Evolutionary conservation across 2,329 filamentous ascomycete species (phyloP).

Genomic region (Sporothrix phasma): DNA sequence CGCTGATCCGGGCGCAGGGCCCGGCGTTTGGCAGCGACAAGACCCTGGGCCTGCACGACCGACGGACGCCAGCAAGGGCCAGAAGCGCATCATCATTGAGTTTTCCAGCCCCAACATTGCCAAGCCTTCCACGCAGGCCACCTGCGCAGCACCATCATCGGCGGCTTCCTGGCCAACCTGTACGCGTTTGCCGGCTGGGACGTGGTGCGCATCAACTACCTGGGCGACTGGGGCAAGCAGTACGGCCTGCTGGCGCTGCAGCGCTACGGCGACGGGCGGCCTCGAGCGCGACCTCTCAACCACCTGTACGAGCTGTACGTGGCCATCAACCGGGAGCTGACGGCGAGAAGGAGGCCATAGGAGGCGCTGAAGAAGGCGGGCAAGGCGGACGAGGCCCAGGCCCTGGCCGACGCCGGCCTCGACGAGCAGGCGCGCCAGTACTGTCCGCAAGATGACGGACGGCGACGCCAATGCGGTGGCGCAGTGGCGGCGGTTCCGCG

Average conservation of each 20-base stretch:
- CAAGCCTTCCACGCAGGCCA: conserved; percentile 74
- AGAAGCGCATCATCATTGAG: conserved; percentile 63
- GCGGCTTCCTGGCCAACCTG: conserved; percentile 64
- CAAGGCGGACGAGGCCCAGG: conserved; percentile 42
- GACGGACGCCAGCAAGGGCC: conserved; percentile 47
- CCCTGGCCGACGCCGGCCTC: conserved; percentile 45
- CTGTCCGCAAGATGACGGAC: conserved; percentile 63
- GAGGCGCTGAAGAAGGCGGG: conserved; percentile 46
- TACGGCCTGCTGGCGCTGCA: conserved; percentile 64
- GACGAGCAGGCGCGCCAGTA: conserved; percentile 68
- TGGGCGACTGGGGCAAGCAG: conserved; percentile 75
- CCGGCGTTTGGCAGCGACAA: conserved; percentile 55
- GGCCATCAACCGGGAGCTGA: conserved; percentile 59
- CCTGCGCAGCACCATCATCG: conserved; percentile 68
- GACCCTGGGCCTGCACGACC: conserved; percentile 50
- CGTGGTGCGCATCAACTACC: conserved; percentile 64
- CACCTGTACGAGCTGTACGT: conserved; percentile 78
- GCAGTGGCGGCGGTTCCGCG: conserved; percentile 56
- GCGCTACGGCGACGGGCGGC: conserved; percentile 61
- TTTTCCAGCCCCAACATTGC: conserved; percentile 83
- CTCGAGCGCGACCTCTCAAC: conserved; percentile 63
- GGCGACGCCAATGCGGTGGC: conserved; percentile 50
- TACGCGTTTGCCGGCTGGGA: conserved; percentile 65
- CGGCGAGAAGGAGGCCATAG: conserved; percentile 56
- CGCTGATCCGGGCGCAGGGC: conserved; percentile 55